Evolutionary conservation across 2,329 filamentous ascomycete genomes (phyloP).

Genomic region (Talaromyces rugulosus): DNA sequence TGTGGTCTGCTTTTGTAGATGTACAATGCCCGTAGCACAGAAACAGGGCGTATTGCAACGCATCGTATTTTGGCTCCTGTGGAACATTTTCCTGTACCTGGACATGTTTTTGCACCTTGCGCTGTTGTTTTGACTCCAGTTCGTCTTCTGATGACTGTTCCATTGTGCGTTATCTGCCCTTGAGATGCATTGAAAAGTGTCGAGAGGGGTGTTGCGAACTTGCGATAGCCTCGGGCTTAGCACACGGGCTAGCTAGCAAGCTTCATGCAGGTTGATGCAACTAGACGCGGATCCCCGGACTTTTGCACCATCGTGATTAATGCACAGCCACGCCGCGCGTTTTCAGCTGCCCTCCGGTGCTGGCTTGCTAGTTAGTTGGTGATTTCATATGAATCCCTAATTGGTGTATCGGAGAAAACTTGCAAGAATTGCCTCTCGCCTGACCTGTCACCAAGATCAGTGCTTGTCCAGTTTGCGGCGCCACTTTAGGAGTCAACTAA

Average conservation of each 20-base stretch:
- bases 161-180: background rate
- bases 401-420: background rate
- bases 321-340: background rate
- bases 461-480: background rate
- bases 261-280: background rate
- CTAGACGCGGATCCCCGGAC: background rate
- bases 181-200: background rate
- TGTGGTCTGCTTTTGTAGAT: background rate
- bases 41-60: conserved; percentile 15
- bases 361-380: background rate
- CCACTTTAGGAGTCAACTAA: background rate
- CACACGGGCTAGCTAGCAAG: background rate
- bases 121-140: background rate
- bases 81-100: background rate
- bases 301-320: background rate
- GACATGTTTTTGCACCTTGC: background rate
- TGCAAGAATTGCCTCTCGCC: background rate
- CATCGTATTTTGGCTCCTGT: conserved; percentile 4
- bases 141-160: background rate
- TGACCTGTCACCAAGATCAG: background rate
- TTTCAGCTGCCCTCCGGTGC: background rate
- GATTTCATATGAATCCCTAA: background rate
- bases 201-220: background rate
- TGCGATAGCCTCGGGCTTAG: background rate
- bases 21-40: conserved; percentile 16